Conservation (phyloP, 371 early-diverging fungal genomes). For the Mucor piriformis region DNA sequence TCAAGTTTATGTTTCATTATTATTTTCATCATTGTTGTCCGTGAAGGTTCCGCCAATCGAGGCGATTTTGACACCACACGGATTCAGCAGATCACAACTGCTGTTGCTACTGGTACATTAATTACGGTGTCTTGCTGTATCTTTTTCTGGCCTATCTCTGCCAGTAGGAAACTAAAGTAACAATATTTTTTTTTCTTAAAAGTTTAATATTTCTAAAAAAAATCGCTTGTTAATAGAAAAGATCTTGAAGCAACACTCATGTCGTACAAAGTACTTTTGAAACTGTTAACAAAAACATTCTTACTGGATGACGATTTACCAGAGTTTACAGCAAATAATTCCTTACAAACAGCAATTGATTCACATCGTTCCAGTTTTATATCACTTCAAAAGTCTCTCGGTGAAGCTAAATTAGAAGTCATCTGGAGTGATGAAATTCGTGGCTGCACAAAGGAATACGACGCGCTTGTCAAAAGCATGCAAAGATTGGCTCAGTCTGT, state of each 20-base stretch:
- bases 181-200: background rate
- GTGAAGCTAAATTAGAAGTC: conserved; percentile 64
- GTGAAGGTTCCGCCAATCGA: conserved; percentile 55
- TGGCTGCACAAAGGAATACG: conserved; percentile 43
- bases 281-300: conserved; percentile 68
- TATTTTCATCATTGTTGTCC: conserved; percentile 55
- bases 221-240: conserved; percentile 30
- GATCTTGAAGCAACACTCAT: conserved; percentile 62
- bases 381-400: conserved; percentile 59
- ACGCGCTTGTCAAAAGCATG: conserved; percentile 49
- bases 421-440: conserved; percentile 56
- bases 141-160: conserved; percentile 64
- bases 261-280: conserved; percentile 60
- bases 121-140: conserved; percentile 57
- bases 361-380: conserved; percentile 69
- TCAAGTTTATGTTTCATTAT: conserved; percentile 65
- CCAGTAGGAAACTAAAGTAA: conserved; percentile 60
- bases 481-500: conserved; percentile 68
- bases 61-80: conserved; percentile 54
- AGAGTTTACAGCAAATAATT: conserved; percentile 50
- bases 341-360: conserved; percentile 58
- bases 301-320: conserved; percentile 63
- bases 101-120: conserved; percentile 55
- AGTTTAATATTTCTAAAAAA: too few species aligned
- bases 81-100: conserved; percentile 55